Conservation (phyloP, 1,139 yeast genomes). For the Geotrichum carabidarum region DNA sequence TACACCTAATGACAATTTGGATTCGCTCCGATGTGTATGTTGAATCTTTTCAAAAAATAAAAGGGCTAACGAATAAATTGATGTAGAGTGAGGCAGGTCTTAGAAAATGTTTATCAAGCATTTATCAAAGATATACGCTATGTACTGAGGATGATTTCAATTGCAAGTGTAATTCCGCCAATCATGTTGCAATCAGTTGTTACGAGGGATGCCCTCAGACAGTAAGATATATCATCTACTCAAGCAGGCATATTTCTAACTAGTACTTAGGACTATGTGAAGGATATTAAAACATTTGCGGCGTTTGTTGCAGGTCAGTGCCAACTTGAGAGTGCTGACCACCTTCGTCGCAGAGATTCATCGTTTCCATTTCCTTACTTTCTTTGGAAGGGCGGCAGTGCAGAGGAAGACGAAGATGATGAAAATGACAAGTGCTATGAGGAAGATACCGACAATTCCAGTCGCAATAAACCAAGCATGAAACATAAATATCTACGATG, state of each 20-base stretch:
- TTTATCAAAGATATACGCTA: constrained; percentile 18
- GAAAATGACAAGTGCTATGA: neutral
- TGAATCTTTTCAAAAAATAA: too few species aligned
- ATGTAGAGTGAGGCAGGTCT: constrained; percentile 1
- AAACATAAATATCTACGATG: too few species aligned
- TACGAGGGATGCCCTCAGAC: constrained; percentile 22
- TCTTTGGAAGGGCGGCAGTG: neutral
- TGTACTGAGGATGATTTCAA: constrained; percentile 24
- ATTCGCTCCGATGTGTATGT: too few species aligned
- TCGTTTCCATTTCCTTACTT: constrained; percentile 3
- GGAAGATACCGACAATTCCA: too few species aligned
- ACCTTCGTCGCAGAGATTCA: neutral
- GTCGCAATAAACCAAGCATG: too few species aligned
- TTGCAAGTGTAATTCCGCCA: constrained; percentile 26
- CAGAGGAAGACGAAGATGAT: neutral
- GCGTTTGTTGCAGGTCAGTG: constrained; percentile 10
- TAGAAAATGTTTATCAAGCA: constrained; percentile 7
- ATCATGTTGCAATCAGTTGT: constrained; percentile 23
- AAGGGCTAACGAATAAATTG: neutral
- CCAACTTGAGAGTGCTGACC: neutral
- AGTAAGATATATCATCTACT: constrained; percentile 15
- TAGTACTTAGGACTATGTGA: constrained; percentile 5
- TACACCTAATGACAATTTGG: constrained; percentile 14
- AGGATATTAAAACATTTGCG: constrained; percentile 5
- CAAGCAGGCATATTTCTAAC: neutral